phyloP scores from a whole-genome alignment of 225 moss, liverwort and hornwort species.

The Asterella californica region DNA sequence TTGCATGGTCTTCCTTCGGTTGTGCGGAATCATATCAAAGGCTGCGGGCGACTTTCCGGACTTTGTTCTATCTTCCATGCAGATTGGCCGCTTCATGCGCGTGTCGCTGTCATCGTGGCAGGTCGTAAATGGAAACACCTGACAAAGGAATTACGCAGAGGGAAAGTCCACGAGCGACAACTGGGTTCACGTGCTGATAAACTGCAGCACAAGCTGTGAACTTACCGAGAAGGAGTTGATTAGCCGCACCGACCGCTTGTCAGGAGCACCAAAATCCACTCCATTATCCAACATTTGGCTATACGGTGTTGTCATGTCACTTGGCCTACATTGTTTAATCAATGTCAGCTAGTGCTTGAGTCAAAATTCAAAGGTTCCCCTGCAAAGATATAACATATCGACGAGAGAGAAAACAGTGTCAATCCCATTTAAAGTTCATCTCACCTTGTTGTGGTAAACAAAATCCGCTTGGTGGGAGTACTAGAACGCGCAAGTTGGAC shows the following conservation, averaged over 20 bases:
- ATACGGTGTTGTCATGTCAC: conserved; percentile 81
- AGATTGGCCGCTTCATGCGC: background rate
- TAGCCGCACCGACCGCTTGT: conserved; percentile 82
- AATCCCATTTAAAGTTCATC: background rate
- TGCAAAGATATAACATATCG: background rate
- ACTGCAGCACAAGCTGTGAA: background rate
- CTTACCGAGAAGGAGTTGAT: conserved; percentile 85
- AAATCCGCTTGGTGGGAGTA: conserved; percentile 53
- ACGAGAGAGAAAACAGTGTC: background rate
- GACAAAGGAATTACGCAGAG: conserved; percentile 8
- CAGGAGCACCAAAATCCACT: conserved; percentile 90
- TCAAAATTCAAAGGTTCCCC: background rate
- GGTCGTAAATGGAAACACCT: background rate
- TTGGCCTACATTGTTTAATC: conserved; percentile 40
- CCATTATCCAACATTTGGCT: conserved; percentile 77
- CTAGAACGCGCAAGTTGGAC: conserved; percentile 55
- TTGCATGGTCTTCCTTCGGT: background rate
- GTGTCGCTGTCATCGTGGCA: background rate
- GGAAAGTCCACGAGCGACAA: background rate
- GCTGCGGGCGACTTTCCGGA: background rate
- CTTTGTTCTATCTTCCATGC: background rate
- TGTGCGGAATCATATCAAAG: background rate
- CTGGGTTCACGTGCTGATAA: background rate
- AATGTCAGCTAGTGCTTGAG: background rate
- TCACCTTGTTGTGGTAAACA: conserved; percentile 74